Percentiles rank a stretch among this genome's conserved stretches.
Conservation (phyloP, 108 stramenopile species). For the Aurantiochytrium sp. region DNA sequence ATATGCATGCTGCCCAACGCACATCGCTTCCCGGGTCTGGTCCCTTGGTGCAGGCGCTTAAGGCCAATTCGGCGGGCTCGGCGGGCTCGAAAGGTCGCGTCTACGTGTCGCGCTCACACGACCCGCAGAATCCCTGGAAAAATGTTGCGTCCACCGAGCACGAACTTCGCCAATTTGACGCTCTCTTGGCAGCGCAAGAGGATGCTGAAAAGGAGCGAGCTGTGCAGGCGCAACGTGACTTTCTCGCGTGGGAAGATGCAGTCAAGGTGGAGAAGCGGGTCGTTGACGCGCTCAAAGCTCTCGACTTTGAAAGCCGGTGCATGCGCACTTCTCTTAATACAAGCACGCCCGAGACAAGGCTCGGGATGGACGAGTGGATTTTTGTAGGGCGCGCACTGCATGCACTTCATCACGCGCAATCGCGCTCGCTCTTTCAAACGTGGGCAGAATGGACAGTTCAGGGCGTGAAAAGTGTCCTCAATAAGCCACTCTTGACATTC, state of each 20-base stretch:
- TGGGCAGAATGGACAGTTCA: not conserved
- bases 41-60: not conserved
- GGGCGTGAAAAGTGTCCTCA: not conserved
- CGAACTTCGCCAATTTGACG: not conserved
- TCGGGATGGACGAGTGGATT: not conserved
- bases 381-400: not conserved
- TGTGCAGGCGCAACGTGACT: not conserved
- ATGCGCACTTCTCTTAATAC: not conserved
- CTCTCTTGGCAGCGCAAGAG: not conserved
- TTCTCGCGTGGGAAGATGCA: not conserved
- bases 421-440: not conserved
- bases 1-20: not conserved
- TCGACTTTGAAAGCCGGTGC: not conserved
- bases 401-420: not conserved
- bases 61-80: not conserved
- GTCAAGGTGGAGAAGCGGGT: not conserved
- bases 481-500: not conserved
- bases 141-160: not conserved
- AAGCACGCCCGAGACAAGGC: no score
- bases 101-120: not conserved
- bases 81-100: not conserved
- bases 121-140: not conserved
- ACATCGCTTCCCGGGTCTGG: not conserved
- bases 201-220: not conserved
- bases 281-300: not conserved